phyloP scores from a whole-genome alignment of 1,284 basidiomycete genomes.

The Malassezia vespertilionis region DNA sequence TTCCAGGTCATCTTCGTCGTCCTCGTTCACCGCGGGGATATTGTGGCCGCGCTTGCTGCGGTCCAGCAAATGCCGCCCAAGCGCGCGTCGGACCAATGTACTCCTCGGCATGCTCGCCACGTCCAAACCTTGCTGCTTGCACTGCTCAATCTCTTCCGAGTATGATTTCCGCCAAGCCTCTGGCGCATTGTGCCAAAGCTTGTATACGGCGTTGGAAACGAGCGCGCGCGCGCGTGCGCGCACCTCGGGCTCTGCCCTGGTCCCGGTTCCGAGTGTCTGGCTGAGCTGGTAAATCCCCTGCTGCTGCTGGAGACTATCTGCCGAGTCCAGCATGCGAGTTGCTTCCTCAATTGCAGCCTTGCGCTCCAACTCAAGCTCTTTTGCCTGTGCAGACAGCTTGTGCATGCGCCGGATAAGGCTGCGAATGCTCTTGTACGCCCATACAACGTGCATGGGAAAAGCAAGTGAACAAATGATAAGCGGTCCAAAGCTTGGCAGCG shows the following conservation, averaged over 20 bases:
- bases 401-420: conserved; percentile 36
- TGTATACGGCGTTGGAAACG: conserved; percentile 39
- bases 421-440: conserved; percentile 44
- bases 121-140: conserved; percentile 16
- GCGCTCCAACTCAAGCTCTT: conserved; percentile 17
- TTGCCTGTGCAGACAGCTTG: conserved; percentile 32
- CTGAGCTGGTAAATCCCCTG: neutral
- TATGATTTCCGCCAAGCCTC: conserved; percentile 35
- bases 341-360: conserved; percentile 11
- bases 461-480: conserved; percentile 24
- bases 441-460: conserved; percentile 46
- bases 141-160: conserved; percentile 4
- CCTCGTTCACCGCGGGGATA: conserved; percentile 10
- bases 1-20: conserved; percentile 14
- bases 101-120: conserved; percentile 22
- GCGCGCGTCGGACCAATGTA: conserved; percentile 26
- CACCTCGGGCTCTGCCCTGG: no score
- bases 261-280: no score
- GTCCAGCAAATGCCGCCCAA: conserved; percentile 30
- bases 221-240: conserved; percentile 33
- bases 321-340: conserved; percentile 11
- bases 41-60: conserved; percentile 32
- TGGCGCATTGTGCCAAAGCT: conserved; percentile 41
- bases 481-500: conserved; percentile 30
- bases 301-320: conserved; percentile 9